These are phyloP conservation scores for Pseudocercospora fijiensis DNA, from an alignment of 2,329 filamentous ascomycete species.

Conservation along the genomic window DNA sequence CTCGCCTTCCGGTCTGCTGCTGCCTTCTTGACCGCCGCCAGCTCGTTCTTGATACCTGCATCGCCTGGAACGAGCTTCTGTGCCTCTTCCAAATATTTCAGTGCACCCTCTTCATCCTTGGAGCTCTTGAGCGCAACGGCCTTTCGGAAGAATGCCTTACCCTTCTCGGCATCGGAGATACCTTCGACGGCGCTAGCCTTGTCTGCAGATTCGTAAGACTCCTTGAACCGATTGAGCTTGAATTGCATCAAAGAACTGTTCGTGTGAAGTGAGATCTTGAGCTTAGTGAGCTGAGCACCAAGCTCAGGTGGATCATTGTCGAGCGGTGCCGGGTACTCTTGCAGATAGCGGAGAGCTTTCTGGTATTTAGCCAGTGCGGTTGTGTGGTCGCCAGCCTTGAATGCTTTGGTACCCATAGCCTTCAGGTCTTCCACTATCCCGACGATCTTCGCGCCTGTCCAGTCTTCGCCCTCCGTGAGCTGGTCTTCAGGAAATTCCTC, in stretches of 20 bases:
- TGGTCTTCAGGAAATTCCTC: constrained; percentile 95
- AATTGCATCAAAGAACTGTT: constrained; percentile 84
- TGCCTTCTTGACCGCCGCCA: constrained; percentile 73
- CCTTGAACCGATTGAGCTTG: constrained; percentile 72
- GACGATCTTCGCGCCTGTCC: constrained; percentile 67
- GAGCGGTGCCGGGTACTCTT: constrained; percentile 70
- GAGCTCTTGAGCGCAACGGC: constrained; percentile 71
- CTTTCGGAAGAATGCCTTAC: constrained; percentile 84
- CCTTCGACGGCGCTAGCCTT: constrained; percentile 67
- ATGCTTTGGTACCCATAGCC: constrained; percentile 86
- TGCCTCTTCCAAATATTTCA: constrained; percentile 47
- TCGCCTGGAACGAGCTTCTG: constrained; percentile 62
- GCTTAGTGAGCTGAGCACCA: constrained; percentile 64
- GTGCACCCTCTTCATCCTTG: constrained; percentile 80
- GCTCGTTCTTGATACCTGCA: constrained; percentile 70
- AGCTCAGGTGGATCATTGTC: constrained; percentile 70
- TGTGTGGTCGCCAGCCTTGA: constrained; percentile 72
- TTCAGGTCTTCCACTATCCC: constrained; percentile 84
- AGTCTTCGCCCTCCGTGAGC: constrained; percentile 51
- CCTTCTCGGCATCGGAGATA: constrained; percentile 72
- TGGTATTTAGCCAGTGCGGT: constrained; percentile 87
- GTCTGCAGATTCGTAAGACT: constrained; percentile 67
- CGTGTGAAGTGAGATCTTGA: constrained; percentile 83
- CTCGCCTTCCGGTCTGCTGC: constrained; percentile 72
- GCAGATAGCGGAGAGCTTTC: constrained; percentile 85